These are phyloP conservation scores for Drechslera avenae DNA, from an alignment of 2,329 filamentous ascomycete genomes.

Conservation along the genomic window DNA sequence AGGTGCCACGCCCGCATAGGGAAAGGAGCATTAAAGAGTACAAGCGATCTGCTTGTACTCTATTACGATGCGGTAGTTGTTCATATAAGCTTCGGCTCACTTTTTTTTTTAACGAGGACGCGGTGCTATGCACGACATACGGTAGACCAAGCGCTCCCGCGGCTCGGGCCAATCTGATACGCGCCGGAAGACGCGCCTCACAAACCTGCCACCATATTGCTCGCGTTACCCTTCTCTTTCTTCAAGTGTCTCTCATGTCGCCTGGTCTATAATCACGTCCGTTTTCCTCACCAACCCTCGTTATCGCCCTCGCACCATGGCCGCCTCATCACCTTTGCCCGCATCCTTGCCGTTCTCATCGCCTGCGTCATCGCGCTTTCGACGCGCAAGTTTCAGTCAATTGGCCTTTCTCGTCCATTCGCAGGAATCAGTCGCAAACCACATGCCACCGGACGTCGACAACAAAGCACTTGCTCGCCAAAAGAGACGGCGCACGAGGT, in stretches of 20 bases:
- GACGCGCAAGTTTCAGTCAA: slow-evolving; percentile 36
- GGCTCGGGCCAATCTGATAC: slow-evolving; percentile 19
- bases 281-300: not conserved
- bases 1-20: not conserved
- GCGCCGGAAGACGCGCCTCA: slow-evolving; percentile 21
- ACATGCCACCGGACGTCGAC: slow-evolving; percentile 62
- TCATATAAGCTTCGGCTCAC: too few relatives aligned
- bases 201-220: slow-evolving; percentile 35
- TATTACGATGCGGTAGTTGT: too few relatives aligned
- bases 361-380: slow-evolving; percentile 23
- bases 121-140: slow-evolving; percentile 22
- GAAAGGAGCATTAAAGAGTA: too few relatives aligned
- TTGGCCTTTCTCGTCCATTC: slow-evolving; percentile 67
- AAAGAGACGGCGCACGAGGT: slow-evolving; percentile 67
- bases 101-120: too few relatives aligned
- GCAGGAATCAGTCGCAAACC: slow-evolving; percentile 60
- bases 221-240: slow-evolving; percentile 22
- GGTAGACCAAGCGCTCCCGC: slow-evolving; percentile 5
- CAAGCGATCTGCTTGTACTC: too few relatives aligned
- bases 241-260: slow-evolving; percentile 17
- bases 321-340: slow-evolving; percentile 33
- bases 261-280: slow-evolving; percentile 7
- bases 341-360: slow-evolving; percentile 37
- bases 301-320: slow-evolving; percentile 19
- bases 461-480: slow-evolving; percentile 65